phyloP scores from a whole-genome alignment of 2,329 filamentous ascomycete species.

The Sclerotiophoma versabilis region DNA sequence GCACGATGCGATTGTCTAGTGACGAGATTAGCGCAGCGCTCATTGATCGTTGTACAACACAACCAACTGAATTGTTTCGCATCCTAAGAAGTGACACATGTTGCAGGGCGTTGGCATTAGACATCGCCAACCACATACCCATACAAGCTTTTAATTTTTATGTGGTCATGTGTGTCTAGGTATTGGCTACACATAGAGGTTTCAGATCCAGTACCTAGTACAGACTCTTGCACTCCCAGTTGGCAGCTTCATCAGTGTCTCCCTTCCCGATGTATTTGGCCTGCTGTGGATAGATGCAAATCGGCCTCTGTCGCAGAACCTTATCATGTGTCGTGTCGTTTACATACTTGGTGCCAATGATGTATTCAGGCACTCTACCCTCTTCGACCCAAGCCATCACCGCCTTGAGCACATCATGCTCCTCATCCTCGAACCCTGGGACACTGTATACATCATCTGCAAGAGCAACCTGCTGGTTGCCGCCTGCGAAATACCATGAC shows the following conservation, averaged over 20 bases:
- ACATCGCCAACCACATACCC: too few species aligned
- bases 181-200: too few species aligned
- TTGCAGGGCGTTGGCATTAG: too few species aligned
- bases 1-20: not conserved
- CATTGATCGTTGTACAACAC: not conserved
- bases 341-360: constrained; percentile 41
- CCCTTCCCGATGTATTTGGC: constrained; percentile 42
- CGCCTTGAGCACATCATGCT: constrained; percentile 56
- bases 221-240: constrained; percentile 38
- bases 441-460: constrained; percentile 29
- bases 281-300: constrained; percentile 46
- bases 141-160: too few species aligned
- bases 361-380: constrained; percentile 48
- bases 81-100: too few species aligned
- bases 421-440: constrained; percentile 43
- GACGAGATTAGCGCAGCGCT: not conserved
- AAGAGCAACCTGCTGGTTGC: constrained; percentile 17
- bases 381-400: constrained; percentile 57
- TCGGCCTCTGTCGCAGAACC: constrained; percentile 39
- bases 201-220: constrained; percentile 14
- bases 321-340: constrained; percentile 30
- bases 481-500: constrained; percentile 56
- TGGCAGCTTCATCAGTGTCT: constrained; percentile 31
- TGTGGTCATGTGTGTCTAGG: too few species aligned
- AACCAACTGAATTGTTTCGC: not conserved